These are phyloP conservation scores for Diaporthe sp. DNA, from an alignment of 2,329 filamentous ascomycete genomes.

Conservation along the genomic window DNA sequence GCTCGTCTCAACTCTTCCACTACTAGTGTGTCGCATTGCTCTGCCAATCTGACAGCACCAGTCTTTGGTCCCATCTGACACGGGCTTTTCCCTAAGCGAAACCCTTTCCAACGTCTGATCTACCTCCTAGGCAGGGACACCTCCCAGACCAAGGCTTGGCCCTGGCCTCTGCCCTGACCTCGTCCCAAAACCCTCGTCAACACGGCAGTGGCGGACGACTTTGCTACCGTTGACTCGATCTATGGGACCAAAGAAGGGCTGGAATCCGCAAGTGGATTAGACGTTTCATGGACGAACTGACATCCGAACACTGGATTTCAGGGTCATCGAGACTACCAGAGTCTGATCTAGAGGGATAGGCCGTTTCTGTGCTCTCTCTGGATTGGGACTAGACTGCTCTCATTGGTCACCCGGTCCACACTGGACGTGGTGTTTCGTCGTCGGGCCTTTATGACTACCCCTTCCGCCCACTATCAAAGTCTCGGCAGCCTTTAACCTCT, in stretches of 20 bases:
- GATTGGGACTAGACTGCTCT: slow-evolving; percentile 24
- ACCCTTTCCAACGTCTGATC: slow-evolving; percentile 62
- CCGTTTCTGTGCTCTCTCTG: slow-evolving; percentile 41
- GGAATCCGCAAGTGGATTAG: slow-evolving; percentile 47
- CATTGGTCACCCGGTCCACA: slow-evolving; percentile 28
- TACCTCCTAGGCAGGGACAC: slow-evolving; percentile 40
- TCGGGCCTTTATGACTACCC: slow-evolving; percentile 55
- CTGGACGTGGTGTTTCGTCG: slow-evolving; percentile 25
- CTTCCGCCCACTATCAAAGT: slow-evolving; percentile 44
- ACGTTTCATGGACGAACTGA: slow-evolving; percentile 55
- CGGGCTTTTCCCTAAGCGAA: slow-evolving; percentile 55
- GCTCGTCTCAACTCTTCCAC: slow-evolving; percentile 56
- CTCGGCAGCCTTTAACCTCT: slow-evolving; percentile 44
- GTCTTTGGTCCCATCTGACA: slow-evolving; percentile 51
- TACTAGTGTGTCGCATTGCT: slow-evolving; percentile 44
- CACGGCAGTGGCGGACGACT: slow-evolving; percentile 36
- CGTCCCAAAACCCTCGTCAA: slow-evolving; percentile 37
- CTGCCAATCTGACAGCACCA: slow-evolving; percentile 47
- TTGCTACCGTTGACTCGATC: slow-evolving; percentile 31
- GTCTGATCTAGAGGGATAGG: slow-evolving; percentile 36
- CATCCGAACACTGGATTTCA: slow-evolving; percentile 51
- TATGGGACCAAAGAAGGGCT: slow-evolving; percentile 37
- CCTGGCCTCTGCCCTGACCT: slow-evolving; percentile 35
- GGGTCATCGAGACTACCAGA: slow-evolving; percentile 28
- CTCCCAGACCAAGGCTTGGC: slow-evolving; percentile 39